phyloP scores from a whole-genome alignment of 108 stramenopile genomes.

The Thalassiosira profunda region DNA sequence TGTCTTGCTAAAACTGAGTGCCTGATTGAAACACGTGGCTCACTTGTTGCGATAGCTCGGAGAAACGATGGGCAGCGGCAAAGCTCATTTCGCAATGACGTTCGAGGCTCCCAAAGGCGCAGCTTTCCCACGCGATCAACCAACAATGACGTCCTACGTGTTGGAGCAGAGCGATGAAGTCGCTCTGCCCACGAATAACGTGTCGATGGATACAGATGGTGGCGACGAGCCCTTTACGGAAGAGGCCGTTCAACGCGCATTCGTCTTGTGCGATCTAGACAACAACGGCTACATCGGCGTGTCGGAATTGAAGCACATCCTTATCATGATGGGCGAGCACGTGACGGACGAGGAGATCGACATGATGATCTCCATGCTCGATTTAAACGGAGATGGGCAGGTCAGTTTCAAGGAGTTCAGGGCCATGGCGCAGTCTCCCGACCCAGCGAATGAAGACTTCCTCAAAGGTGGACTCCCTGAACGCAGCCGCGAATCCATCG shows the following conservation, averaged over 20 bases:
- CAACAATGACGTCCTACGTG: conserved; percentile 63
- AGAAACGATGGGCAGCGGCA: conserved; percentile 30
- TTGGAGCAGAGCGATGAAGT: conserved; percentile 34
- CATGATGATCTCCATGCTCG: conserved; percentile 89
- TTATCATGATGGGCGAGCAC: conserved; percentile 90
- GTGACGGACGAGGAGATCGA: conserved; percentile 89
- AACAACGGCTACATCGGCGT: conserved; percentile 78
- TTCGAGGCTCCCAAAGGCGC: conserved; percentile 60
- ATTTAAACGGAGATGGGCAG: conserved; percentile 85
- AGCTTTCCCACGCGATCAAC: conserved; percentile 78
- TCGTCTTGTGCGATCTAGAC: conserved; percentile 81
- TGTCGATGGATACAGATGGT: conserved; percentile 9
- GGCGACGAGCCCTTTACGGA: conserved; percentile 55
- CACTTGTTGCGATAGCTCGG: conserved; percentile 17
- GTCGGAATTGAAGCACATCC: conserved; percentile 77
- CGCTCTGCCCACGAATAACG: background rate
- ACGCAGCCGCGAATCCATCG: conserved; percentile 6
- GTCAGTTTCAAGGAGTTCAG: conserved; percentile 83
- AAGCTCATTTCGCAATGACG: conserved; percentile 47
- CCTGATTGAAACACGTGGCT: too few relatives aligned
- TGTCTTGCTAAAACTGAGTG: too few relatives aligned
- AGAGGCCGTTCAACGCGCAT: conserved; percentile 75
- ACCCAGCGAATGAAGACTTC: conserved; percentile 72
- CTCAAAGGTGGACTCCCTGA: conserved; percentile 13
- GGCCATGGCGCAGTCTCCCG: conserved; percentile 67